These are phyloP conservation scores for Athelia psychrophila DNA, from an alignment of 1,284 basidiomycete species.

Conservation along the genomic window DNA sequence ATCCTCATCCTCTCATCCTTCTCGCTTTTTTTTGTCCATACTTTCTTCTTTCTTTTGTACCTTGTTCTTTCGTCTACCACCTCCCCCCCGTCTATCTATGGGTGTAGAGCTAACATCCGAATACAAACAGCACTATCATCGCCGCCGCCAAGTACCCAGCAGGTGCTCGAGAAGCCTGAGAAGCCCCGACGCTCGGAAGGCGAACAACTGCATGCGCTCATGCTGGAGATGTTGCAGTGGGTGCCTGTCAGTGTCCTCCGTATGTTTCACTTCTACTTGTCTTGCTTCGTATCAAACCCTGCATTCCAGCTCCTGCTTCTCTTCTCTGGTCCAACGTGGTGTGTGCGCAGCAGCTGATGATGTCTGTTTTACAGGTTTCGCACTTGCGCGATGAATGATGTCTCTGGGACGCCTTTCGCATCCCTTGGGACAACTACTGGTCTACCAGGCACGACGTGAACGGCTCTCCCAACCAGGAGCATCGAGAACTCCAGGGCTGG, in stretches of 20 bases:
- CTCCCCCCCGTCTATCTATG: background rate
- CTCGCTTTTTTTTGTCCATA: too few relatives aligned
- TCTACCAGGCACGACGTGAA: slow-evolving; percentile 53
- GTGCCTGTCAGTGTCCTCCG: slow-evolving; percentile 46
- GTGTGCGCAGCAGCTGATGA: slow-evolving; percentile 29
- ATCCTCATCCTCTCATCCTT: too few relatives aligned
- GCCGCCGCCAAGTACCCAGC: slow-evolving; percentile 63
- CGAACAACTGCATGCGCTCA: slow-evolving; percentile 56
- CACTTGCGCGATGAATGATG: too few relatives aligned
- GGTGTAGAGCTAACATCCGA: background rate
- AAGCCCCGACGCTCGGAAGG: slow-evolving; percentile 50
- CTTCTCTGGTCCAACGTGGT: too few relatives aligned
- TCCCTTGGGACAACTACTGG: slow-evolving; percentile 59
- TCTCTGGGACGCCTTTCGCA: too few relatives aligned
- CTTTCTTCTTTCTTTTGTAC: too few relatives aligned
- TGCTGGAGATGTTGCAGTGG: slow-evolving; percentile 64
- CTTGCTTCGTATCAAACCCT: background rate
- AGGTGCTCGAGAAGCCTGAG: slow-evolving; percentile 45
- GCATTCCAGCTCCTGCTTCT: too few relatives aligned
- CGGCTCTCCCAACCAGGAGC: slow-evolving; percentile 55
- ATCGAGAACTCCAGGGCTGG: slow-evolving; percentile 59
- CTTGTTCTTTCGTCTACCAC: too few relatives aligned
- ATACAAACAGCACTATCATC: slow-evolving; percentile 44
- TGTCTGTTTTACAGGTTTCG: slow-evolving; percentile 51
- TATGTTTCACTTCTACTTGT: background rate